These are phyloP conservation scores for Geotrichum reessii DNA, from an alignment of 1,139 yeast species.

Conservation along the genomic window DNA sequence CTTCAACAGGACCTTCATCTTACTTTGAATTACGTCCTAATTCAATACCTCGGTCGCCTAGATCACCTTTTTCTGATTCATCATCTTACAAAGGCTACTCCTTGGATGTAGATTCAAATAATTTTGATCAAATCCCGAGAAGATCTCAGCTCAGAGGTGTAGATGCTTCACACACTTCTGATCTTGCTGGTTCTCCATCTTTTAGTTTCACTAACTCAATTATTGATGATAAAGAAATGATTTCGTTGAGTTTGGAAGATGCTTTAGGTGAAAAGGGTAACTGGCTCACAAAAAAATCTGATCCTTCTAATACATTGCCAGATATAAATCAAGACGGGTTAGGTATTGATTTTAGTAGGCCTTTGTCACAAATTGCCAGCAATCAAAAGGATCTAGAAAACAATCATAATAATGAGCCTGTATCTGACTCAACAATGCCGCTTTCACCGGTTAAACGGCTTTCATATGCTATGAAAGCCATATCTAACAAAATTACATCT, in stretches of 20 bases:
- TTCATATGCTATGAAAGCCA: slow-evolving; percentile 2
- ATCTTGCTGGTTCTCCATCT: not conserved
- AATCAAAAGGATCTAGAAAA: not conserved
- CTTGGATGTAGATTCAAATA: not conserved
- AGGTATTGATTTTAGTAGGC: not conserved
- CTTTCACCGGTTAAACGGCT: not conserved
- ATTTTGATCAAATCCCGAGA: not conserved
- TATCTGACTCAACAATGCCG: not conserved
- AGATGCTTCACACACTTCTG: not conserved
- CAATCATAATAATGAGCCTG: not conserved
- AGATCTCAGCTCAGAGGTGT: slow-evolving; percentile 11
- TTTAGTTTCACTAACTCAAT: not conserved
- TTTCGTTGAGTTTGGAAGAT: slow-evolving; percentile 24
- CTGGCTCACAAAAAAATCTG: slow-evolving; percentile 11
- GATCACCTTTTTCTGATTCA: not conserved
- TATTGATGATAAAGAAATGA: not conserved
- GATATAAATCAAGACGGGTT: slow-evolving; percentile 3
- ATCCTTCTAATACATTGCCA: not conserved
- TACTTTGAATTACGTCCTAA: not conserved
- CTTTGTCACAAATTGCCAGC: not conserved
- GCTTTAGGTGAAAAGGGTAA: slow-evolving; percentile 27
- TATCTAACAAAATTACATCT: not conserved
- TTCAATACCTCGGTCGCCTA: not conserved
- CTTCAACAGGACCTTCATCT: not conserved
- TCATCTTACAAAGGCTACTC: not conserved